phyloP scores from a whole-genome alignment of 2,329 filamentous ascomycete genomes.

The Colletotrichum coccodes region DNA sequence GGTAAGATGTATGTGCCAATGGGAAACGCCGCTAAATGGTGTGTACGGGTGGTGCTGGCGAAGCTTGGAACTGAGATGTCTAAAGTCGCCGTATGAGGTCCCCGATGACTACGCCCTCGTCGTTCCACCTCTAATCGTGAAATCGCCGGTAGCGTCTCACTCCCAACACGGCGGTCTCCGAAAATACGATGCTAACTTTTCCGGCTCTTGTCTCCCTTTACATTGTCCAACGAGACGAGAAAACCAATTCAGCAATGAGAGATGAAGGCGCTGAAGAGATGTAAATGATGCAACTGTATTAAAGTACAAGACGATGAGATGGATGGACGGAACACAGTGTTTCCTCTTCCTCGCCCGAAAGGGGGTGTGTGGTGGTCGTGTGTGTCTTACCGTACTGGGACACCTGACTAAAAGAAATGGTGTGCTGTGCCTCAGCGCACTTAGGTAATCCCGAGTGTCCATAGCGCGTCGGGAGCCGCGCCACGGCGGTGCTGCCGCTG shows the following conservation, averaged over 20 bases:
- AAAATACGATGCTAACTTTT: background rate
- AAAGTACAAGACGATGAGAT: background rate
- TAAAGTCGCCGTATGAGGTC: background rate
- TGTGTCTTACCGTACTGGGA: background rate
- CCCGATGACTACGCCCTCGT: background rate
- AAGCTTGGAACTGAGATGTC: background rate
- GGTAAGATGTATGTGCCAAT: background rate
- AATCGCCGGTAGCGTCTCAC: background rate
- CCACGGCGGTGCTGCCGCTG: background rate
- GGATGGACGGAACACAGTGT: background rate
- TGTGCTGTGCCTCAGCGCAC: conserved; percentile 5
- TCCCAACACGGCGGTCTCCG: background rate
- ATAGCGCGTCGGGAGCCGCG: background rate
- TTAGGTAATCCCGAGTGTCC: conserved; percentile 20
- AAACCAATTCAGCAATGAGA: background rate
- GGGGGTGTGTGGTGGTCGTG: background rate
- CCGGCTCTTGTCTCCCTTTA: background rate
- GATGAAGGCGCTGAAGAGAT: too few relatives aligned
- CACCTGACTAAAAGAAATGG: conserved; percentile 25
- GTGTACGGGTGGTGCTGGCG: background rate
- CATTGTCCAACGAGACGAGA: background rate
- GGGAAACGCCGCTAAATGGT: background rate
- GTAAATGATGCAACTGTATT: background rate
- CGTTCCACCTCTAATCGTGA: background rate
- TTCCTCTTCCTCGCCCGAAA: background rate